These are phyloP conservation scores for Ehretia macrophylla DNA, from an alignment of 257 asterid genomes.

Conservation along the genomic window DNA sequence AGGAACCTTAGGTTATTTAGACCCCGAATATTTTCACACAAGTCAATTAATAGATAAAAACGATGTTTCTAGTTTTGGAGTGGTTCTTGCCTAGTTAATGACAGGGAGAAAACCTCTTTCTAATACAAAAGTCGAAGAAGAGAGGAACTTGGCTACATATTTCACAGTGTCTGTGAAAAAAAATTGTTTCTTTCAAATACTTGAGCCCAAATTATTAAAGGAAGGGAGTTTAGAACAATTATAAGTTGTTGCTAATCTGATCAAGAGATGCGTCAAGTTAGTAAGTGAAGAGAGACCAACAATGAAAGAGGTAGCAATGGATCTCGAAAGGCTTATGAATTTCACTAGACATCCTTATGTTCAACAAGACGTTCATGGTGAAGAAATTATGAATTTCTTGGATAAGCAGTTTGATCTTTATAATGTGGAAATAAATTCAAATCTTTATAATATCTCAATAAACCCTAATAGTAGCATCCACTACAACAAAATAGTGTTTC, in stretches of 20 bases:
- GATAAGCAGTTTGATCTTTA: too few species aligned
- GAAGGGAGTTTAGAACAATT: conserved; percentile 43
- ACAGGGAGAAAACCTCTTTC: conserved; percentile 42
- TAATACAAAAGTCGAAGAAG: conserved; percentile 6
- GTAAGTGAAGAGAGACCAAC: conserved; percentile 39
- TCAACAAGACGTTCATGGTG: neutral
- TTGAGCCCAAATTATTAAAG: conserved; percentile 30
- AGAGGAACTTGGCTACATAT: conserved; percentile 29
- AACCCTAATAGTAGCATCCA: too few species aligned
- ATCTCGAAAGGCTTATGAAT: conserved; percentile 32
- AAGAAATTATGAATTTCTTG: too few species aligned
- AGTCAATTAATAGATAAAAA: conserved; percentile 49
- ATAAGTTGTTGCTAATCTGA: conserved; percentile 27
- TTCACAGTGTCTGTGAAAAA: conserved; percentile 30
- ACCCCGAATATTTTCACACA: conserved; percentile 53
- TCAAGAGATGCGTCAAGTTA: conserved; percentile 38
- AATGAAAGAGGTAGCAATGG: conserved; percentile 51
- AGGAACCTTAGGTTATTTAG: conserved; percentile 49
- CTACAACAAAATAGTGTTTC: too few species aligned
- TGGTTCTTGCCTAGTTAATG: conserved; percentile 50
- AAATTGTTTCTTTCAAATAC: conserved; percentile 26
- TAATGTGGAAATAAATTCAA: too few species aligned
- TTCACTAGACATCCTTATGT: neutral
- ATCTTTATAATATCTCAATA: too few species aligned
- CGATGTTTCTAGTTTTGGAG: conserved; percentile 61